A percentile compares a stretch with the other conserved stretches of the same genome.
phyloP scores from a whole-genome alignment of 192 early-diverging fungal genomes.

The Allomyces macrogynus region DNA sequence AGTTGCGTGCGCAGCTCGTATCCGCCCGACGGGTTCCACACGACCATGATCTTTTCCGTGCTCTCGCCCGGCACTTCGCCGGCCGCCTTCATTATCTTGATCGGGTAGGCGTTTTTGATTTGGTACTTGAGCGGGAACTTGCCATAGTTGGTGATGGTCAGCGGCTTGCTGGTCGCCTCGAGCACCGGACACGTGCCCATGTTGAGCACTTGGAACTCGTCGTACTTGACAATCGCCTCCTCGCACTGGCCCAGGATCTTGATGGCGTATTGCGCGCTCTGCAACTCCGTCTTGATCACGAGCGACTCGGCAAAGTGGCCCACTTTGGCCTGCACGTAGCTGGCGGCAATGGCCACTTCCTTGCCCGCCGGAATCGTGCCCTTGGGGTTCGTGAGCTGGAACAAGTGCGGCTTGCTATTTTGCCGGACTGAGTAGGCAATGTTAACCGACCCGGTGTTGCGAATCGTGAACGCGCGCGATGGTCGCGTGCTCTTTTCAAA shows the following conservation, averaged over 20 bases:
- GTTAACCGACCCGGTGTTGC: constrained; percentile 30
- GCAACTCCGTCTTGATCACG: constrained; percentile 27
- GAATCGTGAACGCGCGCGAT: constrained; percentile 15
- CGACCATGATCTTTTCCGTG: constrained; percentile 13
- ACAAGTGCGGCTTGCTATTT: constrained; percentile 22
- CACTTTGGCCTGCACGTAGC: constrained; percentile 26
- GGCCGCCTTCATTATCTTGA: constrained; percentile 22
- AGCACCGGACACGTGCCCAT: constrained; percentile 39
- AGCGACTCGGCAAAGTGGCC: constrained; percentile 25
- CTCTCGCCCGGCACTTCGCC: constrained; percentile 24
- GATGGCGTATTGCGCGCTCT: constrained; percentile 27
- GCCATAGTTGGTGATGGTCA: constrained; percentile 33
- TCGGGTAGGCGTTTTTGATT: constrained; percentile 28
- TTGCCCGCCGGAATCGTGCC: constrained; percentile 23
- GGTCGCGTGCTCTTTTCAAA: constrained; percentile 32
- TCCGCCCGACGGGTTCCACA: constrained; percentile 36
- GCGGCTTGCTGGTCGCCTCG: constrained; percentile 21
- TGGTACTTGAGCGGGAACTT: constrained; percentile 24
- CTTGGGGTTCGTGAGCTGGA: constrained; percentile 23
- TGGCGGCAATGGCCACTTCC: constrained; percentile 18
- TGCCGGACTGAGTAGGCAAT: constrained; percentile 29
- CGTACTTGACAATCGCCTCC: constrained; percentile 30
- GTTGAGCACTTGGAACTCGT: constrained; percentile 33
- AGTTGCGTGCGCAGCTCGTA: constrained; percentile 39
- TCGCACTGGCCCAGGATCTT: constrained; percentile 32